phyloP scores from a whole-genome alignment of 192 early-diverging fungal genomes.

The Coemansia sp. region DNA sequence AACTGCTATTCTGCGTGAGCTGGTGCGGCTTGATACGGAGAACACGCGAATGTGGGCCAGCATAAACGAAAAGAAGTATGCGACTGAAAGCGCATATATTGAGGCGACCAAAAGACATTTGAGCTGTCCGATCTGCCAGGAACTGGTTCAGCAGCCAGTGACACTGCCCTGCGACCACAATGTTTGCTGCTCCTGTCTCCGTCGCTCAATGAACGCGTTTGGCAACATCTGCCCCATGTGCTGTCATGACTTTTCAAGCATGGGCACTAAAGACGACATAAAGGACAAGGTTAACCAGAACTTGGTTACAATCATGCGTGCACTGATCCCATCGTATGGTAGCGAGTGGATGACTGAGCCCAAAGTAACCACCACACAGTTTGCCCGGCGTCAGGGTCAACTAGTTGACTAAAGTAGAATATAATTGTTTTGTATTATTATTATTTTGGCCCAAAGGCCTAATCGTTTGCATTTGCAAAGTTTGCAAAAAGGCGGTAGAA shows the following conservation, averaged over 20 bases:
- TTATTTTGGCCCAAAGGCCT: too few species aligned
- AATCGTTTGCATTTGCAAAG: too few species aligned
- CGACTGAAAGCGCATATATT: conserved; percentile 26
- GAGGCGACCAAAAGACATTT: conserved; percentile 27
- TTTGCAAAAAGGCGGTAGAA: neutral
- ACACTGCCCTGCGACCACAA: conserved; percentile 51
- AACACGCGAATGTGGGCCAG: conserved; percentile 42
- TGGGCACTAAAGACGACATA: conserved; percentile 16
- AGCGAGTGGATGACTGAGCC: conserved; percentile 14
- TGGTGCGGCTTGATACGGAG: conserved; percentile 39
- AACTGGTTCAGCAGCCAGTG: conserved; percentile 41
- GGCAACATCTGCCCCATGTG: conserved; percentile 45
- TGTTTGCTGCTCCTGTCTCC: conserved; percentile 39
- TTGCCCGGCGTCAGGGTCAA: conserved; percentile 9
- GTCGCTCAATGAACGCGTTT: conserved; percentile 23
- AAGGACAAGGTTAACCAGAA: conserved; percentile 24
- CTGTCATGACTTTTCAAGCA: conserved; percentile 24
- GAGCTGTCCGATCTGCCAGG: conserved; percentile 47
- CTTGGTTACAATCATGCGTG: conserved; percentile 30
- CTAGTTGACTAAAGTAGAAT: neutral
- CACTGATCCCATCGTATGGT: conserved; percentile 45
- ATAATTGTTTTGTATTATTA: too few species aligned
- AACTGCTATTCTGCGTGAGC: conserved; percentile 18
- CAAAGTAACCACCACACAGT: conserved; percentile 15
- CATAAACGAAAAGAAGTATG: conserved; percentile 11